A percentile compares a stretch with the other conserved stretches of the same genome.
phyloP scores from a whole-genome alignment of 495 filamentous ascomycete species.

The Filosporella fistucella region DNA sequence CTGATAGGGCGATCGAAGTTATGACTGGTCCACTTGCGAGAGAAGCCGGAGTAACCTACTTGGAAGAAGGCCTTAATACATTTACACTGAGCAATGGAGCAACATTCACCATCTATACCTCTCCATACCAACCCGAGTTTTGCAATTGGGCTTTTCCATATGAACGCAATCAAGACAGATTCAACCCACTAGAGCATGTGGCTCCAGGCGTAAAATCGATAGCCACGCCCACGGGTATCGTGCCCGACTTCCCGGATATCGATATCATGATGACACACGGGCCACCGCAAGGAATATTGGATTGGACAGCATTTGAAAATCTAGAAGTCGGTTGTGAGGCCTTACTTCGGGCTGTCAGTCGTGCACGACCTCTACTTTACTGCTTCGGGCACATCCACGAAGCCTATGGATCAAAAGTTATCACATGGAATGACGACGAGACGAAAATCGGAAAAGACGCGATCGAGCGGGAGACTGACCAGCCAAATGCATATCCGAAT shows the following conservation, averaged over 20 bases:
- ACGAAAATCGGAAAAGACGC: slow-evolving; percentile 34
- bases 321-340: slow-evolving; percentile 57
- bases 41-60: slow-evolving; percentile 51
- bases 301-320: slow-evolving; percentile 34
- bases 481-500: slow-evolving; percentile 41
- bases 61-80: slow-evolving; percentile 59
- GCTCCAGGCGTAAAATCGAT: slow-evolving; percentile 25
- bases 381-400: slow-evolving; percentile 79
- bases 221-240: slow-evolving; percentile 27
- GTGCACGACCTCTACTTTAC: slow-evolving; percentile 53
- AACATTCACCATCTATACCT: slow-evolving; percentile 62
- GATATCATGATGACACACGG: slow-evolving; percentile 75
- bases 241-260: slow-evolving; percentile 43
- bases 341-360: slow-evolving; percentile 53
- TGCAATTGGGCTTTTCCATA: slow-evolving; percentile 63
- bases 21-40: slow-evolving; percentile 42
- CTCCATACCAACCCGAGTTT: slow-evolving; percentile 63
- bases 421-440: slow-evolving; percentile 43
- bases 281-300: slow-evolving; percentile 57
- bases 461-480: slow-evolving; percentile 35
- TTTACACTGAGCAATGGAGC: slow-evolving; percentile 57
- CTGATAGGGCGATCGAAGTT: slow-evolving; percentile 26
- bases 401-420: slow-evolving; percentile 59
- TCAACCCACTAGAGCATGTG: slow-evolving; percentile 22
- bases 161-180: slow-evolving; percentile 39